Percentiles rank a stretch among this genome's conserved stretches.
phyloP scores from a whole-genome alignment of 1,139 yeast species.

The Sugiyamaella japonica region DNA sequence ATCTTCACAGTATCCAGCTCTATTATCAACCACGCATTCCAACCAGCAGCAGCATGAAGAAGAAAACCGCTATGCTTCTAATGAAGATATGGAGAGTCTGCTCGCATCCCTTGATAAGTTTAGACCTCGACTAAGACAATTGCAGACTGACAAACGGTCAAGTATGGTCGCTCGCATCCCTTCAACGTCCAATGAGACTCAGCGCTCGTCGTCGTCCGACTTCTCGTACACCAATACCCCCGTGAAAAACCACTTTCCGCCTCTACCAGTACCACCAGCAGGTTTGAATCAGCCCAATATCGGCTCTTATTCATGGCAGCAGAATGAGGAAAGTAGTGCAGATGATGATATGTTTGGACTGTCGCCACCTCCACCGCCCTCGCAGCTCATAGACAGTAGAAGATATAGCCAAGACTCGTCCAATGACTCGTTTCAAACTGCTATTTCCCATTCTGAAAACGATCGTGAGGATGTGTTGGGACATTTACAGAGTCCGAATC shows the following conservation, averaged over 20 bases:
- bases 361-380: slow-evolving; percentile 20
- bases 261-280: not conserved
- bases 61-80: slow-evolving; percentile 19
- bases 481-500: not conserved
- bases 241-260: not conserved
- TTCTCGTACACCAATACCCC: slow-evolving; percentile 11
- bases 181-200: slow-evolving; percentile 9
- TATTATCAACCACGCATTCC: not conserved
- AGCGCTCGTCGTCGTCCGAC: slow-evolving; percentile 4
- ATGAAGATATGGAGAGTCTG: slow-evolving; percentile 20
- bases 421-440: slow-evolving; percentile 28
- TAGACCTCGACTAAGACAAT: slow-evolving; percentile 21
- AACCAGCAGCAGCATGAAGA: slow-evolving; percentile 21
- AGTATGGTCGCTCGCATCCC: slow-evolving; percentile 14
- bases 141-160: slow-evolving; percentile 8
- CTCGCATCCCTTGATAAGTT: slow-evolving; percentile 25
- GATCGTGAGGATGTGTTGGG: slow-evolving; percentile 16
- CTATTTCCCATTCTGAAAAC: slow-evolving; percentile 20
- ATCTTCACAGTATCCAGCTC: slow-evolving; percentile 5
- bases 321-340: slow-evolving; percentile 21
- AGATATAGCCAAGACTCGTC: slow-evolving; percentile 24
- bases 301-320: slow-evolving; percentile 23
- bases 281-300: slow-evolving; percentile 17
- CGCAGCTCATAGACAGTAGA: slow-evolving; percentile 11
- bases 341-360: slow-evolving; percentile 16